phyloP scores from a whole-genome alignment of 345 rosid species.

The Eucalyptus pauciflora region DNA sequence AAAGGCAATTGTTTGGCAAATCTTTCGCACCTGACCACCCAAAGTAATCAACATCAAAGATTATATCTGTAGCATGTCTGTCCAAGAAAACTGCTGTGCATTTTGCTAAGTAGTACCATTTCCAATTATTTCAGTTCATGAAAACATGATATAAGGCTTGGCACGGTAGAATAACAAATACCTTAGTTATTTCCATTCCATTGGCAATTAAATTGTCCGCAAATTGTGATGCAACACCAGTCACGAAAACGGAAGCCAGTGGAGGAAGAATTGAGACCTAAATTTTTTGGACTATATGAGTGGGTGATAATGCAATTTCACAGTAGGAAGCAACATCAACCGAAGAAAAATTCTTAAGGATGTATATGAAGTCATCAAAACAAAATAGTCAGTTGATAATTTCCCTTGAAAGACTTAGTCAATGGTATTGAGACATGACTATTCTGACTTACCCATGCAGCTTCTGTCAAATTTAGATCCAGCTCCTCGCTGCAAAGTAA shows the following conservation, averaged over 20 bases:
- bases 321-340: not conserved
- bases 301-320: not conserved
- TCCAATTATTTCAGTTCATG: not conserved
- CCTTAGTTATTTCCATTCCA: slow-evolving; percentile 81
- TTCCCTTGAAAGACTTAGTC: not conserved
- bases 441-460: slow-evolving; percentile 75
- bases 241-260: slow-evolving; percentile 71
- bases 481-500: slow-evolving; percentile 70
- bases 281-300: not conserved
- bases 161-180: slow-evolving; percentile 3
- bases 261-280: slow-evolving; percentile 99
- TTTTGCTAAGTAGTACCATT: not conserved
- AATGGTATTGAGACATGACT: not conserved
- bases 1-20: slow-evolving; percentile 85
- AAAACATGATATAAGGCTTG: not conserved
- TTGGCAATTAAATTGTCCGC: slow-evolving; percentile 77
- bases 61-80: not conserved
- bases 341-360: not conserved
- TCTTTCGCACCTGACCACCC: slow-evolving; percentile 62
- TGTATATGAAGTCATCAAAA: not conserved
- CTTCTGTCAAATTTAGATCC: slow-evolving; percentile 78
- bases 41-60: not conserved
- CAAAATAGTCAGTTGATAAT: not conserved
- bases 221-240: slow-evolving; percentile 66
- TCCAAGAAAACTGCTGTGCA: not conserved